phyloP scores from a whole-genome alignment of 2,329 filamentous ascomycete genomes.

The Xylaria sp. region DNA sequence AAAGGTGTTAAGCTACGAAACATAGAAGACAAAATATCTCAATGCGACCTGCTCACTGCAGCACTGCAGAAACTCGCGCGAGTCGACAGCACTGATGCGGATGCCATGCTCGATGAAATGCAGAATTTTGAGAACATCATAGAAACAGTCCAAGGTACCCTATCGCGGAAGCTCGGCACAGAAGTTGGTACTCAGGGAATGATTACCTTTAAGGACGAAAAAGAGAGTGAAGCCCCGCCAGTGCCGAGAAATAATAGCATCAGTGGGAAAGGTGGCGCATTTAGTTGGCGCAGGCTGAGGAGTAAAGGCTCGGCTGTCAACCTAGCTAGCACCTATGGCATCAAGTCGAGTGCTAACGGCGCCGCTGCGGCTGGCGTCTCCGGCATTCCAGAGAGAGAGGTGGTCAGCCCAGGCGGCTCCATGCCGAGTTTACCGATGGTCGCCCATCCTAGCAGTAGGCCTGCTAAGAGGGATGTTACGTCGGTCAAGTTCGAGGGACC shows the following conservation, averaged over 20 bases:
- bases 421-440: conserved; percentile 86
- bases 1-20: conserved; percentile 93
- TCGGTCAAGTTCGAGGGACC: conserved; percentile 81
- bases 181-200: conserved; percentile 85
- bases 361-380: conserved; percentile 41
- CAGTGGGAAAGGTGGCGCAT: conserved; percentile 79
- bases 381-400: conserved; percentile 54
- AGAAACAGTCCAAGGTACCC: conserved; percentile 80
- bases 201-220: conserved; percentile 55
- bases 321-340: conserved; percentile 62
- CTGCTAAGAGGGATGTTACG: conserved; percentile 75
- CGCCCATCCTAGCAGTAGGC: conserved; percentile 69
- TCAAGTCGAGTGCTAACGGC: conserved; percentile 53
- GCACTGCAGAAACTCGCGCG: conserved; percentile 83
- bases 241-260: conserved; percentile 68
- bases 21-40: conserved; percentile 91
- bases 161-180: conserved; percentile 87
- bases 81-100: conserved; percentile 90
- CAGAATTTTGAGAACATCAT: conserved; percentile 85
- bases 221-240: conserved; percentile 52
- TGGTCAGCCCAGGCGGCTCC: conserved; percentile 67
- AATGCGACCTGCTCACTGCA: conserved; percentile 90
- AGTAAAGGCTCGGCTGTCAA: conserved; percentile 84
- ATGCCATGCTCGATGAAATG: conserved; percentile 94
- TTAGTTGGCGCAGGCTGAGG: conserved; percentile 89